Percentiles rank a stretch among this genome's conserved stretches.
Conservation (phyloP, 2,329 filamentous ascomycete genomes). For the Alternaria angustiovoidea region DNA sequence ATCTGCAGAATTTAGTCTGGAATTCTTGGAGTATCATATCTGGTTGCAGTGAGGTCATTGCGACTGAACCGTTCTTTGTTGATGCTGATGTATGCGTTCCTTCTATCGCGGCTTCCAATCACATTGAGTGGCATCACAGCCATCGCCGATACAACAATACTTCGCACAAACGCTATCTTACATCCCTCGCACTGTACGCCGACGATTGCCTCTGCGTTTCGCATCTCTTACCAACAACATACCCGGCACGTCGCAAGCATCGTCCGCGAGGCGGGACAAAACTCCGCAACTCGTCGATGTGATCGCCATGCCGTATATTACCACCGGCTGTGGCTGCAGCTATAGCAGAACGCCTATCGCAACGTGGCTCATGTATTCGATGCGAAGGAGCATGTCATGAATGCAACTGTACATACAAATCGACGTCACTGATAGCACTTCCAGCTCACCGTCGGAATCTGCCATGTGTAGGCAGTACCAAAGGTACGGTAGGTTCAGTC, state of each 20-base stretch:
- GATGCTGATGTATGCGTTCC: neutral
- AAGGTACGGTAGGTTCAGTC: neutral
- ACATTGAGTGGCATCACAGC: conserved; percentile 4
- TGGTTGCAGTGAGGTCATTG: neutral
- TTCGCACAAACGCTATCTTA: neutral
- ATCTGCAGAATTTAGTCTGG: neutral
- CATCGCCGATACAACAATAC: neutral
- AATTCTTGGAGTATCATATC: neutral
- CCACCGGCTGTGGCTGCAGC: neutral
- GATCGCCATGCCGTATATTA: neutral
- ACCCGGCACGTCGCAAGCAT: neutral
- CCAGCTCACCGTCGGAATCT: neutral
- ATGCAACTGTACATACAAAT: neutral
- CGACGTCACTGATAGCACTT: conserved; percentile 1
- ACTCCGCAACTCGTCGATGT: neutral
- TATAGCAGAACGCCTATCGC: neutral
- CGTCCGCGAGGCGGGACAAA: neutral
- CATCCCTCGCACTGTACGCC: neutral
- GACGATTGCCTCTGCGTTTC: neutral
- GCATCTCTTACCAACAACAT: neutral
- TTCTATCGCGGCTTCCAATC: neutral
- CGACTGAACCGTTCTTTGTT: neutral
- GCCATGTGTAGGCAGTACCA: neutral
- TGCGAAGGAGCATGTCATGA: neutral
- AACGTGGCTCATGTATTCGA: neutral